A percentile compares a stretch with the other conserved stretches of the same genome.
These are phyloP conservation scores for Stellera chamaejasme DNA, from an alignment of 345 rosid species.

Conservation along the genomic window DNA sequence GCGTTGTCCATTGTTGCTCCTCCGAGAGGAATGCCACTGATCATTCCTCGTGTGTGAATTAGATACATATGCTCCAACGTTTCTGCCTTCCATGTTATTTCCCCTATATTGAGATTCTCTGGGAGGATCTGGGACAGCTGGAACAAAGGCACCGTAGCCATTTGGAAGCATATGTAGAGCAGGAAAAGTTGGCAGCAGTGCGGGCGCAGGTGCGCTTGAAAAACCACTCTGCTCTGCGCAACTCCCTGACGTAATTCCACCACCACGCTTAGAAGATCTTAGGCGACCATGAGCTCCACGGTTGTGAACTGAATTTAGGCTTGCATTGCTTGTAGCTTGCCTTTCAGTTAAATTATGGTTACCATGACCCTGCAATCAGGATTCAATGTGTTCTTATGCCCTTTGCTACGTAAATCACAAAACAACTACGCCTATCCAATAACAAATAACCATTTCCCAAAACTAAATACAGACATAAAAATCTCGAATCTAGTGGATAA, in stretches of 20 bases:
- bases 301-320: constrained; percentile 24
- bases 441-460: no score
- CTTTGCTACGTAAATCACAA: not conserved
- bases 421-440: not conserved
- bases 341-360: constrained; percentile 23
- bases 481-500: no score
- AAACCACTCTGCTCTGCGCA: constrained; percentile 22
- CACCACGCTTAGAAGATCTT: constrained; percentile 26
- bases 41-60: constrained; percentile 29
- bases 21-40: constrained; percentile 33
- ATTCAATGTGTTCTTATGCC: not conserved
- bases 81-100: constrained; percentile 37
- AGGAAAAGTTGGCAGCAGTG: constrained; percentile 40
- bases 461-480: not conserved
- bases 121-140: constrained; percentile 25
- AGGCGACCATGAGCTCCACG: constrained; percentile 25
- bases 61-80: constrained; percentile 29
- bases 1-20: constrained; percentile 43
- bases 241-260: constrained; percentile 22
- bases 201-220: constrained; percentile 23
- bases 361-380: constrained; percentile 20
- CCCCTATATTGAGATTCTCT: constrained; percentile 32
- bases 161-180: constrained; percentile 22
- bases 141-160: constrained; percentile 24
- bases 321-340: constrained; percentile 24